phyloP scores from a whole-genome alignment of 805 yeast genomes.

The Metschnikowia cubensis region DNA sequence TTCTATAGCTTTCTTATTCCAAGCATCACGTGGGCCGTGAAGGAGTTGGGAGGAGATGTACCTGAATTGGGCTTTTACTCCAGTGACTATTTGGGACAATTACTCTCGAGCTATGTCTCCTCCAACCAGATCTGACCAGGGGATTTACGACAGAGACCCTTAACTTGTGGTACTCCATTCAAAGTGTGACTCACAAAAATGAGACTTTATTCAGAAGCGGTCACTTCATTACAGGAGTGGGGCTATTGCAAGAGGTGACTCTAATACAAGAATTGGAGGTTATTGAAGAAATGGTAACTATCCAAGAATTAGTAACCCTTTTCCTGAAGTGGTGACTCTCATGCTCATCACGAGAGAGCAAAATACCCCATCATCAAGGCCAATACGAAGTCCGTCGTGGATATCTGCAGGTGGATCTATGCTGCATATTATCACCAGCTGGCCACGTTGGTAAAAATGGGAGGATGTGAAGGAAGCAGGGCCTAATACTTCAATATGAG shows the following conservation, averaged over 20 bases:
- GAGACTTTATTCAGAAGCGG: too few relatives aligned
- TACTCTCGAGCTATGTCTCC: slow-evolving; percentile 30
- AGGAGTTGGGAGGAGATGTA: slow-evolving; percentile 21
- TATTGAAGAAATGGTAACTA: too few relatives aligned
- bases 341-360: slow-evolving; percentile 47
- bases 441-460: too few relatives aligned
- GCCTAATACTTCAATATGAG: slow-evolving; percentile 70
- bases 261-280: too few relatives aligned
- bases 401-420: slow-evolving; percentile 69
- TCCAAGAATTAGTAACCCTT: too few relatives aligned
- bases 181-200: too few relatives aligned
- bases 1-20: slow-evolving; percentile 68
- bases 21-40: slow-evolving; percentile 32
- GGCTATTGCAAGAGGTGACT: too few relatives aligned
- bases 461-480: slow-evolving; percentile 39
- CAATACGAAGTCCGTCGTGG: slow-evolving; percentile 64
- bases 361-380: slow-evolving; percentile 46
- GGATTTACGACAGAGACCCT: neutral
- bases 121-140: slow-evolving; percentile 4
- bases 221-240: too few relatives aligned
- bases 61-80: slow-evolving; percentile 28
- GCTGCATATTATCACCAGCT: too few relatives aligned
- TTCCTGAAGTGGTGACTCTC: slow-evolving; percentile 21
- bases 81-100: slow-evolving; percentile 28
- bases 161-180: too few relatives aligned